Percentiles rank a stretch among this genome's conserved stretches.
Conservation (phyloP, 768 basidiomycete species). For the Tephrocybe sp. region DNA sequence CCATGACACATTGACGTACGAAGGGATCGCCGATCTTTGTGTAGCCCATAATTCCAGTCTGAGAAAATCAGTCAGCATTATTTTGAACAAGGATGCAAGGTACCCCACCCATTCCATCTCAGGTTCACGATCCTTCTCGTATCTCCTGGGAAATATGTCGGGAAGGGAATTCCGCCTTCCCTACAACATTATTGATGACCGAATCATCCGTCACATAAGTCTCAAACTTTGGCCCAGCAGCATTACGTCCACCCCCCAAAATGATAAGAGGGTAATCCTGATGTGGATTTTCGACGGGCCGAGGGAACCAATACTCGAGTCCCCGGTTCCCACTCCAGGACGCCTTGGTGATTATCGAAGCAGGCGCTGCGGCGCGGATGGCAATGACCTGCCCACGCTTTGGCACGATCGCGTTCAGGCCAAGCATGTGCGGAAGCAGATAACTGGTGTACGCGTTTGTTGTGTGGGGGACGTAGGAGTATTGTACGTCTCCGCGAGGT, state of each 20-base stretch:
- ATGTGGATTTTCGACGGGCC: constrained; percentile 36
- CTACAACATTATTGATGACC: constrained; percentile 44
- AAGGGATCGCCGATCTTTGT: constrained; percentile 64
- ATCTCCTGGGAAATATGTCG: constrained; percentile 52
- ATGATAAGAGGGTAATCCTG: constrained; percentile 56
- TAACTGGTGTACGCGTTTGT: constrained; percentile 84
- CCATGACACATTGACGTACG: constrained; percentile 39
- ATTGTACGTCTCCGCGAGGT: constrained; percentile 59
- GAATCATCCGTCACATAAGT: constrained; percentile 61
- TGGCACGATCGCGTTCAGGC: constrained; percentile 59
- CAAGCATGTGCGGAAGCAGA: constrained; percentile 67
- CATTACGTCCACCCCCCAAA: constrained; percentile 68
- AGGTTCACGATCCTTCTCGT: constrained; percentile 44
- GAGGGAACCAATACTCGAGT: constrained; percentile 82
- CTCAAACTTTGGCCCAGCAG: constrained; percentile 44
- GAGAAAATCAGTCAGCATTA: neutral
- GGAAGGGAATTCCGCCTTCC: constrained; percentile 57
- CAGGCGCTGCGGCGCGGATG: constrained; percentile 36
- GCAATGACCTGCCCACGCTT: constrained; percentile 70
- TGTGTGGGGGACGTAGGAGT: constrained; percentile 75
- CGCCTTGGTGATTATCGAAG: constrained; percentile 38
- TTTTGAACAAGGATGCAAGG: neutral
- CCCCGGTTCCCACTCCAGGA: constrained; percentile 54
- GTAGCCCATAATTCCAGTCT: constrained; percentile 87
- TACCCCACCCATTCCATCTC: constrained; percentile 80